Percentiles rank a stretch among this genome's conserved stretches.
Evolutionary conservation across 768 basidiomycete species (phyloP).

Genomic region (Phaffia australis): DNA sequence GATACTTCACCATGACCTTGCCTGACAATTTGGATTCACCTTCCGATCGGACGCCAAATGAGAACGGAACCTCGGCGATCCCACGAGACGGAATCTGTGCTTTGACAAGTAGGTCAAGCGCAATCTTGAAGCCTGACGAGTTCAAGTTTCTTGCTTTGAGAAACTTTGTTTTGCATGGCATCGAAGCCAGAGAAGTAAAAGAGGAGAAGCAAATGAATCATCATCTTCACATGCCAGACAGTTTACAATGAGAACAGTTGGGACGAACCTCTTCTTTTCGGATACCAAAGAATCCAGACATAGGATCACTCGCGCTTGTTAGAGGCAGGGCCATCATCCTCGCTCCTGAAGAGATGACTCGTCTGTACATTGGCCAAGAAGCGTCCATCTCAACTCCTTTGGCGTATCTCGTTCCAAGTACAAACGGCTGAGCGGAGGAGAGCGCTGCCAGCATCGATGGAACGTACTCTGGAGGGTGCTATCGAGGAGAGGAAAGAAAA

Average conservation of each 20-base stretch:
- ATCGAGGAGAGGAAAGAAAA: background rate
- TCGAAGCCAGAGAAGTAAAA: too few relatives aligned
- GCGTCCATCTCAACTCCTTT: constrained; percentile 31
- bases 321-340: constrained; percentile 30
- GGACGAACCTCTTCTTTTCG: constrained; percentile 30
- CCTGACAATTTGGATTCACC: constrained; percentile 31
- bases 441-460: constrained; percentile 29
- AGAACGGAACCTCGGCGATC: constrained; percentile 30
- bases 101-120: constrained; percentile 34
- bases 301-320: constrained; percentile 33
- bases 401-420: constrained; percentile 32
- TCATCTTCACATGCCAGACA: background rate
- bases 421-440: constrained; percentile 26
- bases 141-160: constrained; percentile 29
- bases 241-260: background rate
- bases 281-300: constrained; percentile 34
- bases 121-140: constrained; percentile 34
- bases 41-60: constrained; percentile 29
- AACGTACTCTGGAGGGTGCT: constrained; percentile 30
- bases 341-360: constrained; percentile 33
- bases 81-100: constrained; percentile 23
- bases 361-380: constrained; percentile 32
- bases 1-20: constrained; percentile 33
- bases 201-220: too few relatives aligned
- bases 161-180: constrained; percentile 26